Evolutionary conservation across 805 yeast genomes (phyloP).

Genomic region (Zygosaccharomyces rouxii): DNA sequence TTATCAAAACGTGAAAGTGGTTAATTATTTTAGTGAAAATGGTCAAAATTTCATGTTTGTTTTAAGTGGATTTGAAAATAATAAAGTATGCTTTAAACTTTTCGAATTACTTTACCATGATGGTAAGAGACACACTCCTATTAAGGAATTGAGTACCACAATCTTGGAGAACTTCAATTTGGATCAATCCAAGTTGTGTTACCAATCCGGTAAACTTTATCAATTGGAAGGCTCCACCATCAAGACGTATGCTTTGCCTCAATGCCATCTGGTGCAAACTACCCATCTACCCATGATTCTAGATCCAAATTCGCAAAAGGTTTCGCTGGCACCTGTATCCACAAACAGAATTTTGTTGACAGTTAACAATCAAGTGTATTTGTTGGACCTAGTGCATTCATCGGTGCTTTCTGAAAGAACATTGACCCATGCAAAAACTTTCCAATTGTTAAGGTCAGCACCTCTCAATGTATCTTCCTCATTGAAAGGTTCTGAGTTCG

Average conservation of each 20-base stretch:
- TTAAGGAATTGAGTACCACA: conserved; percentile 26
- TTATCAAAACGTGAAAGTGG: conserved; percentile 22
- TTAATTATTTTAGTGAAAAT: conserved; percentile 23
- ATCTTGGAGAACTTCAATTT: conserved; percentile 23
- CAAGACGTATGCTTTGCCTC: conserved; percentile 24
- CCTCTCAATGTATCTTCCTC: conserved; percentile 13
- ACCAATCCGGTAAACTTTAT: conserved; percentile 29
- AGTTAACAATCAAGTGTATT: conserved; percentile 25
- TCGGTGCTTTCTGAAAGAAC: conserved; percentile 26
- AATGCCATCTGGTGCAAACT: conserved; percentile 22
- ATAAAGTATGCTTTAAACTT: conserved; percentile 25
- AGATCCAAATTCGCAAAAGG: conserved; percentile 8
- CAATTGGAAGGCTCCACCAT: conserved; percentile 19
- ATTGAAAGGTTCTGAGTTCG: conserved; percentile 2
- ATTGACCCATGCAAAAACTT: conserved; percentile 27
- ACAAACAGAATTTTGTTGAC: conserved; percentile 31
- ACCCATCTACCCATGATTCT: conserved; percentile 27
- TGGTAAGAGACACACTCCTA: conserved; percentile 10
- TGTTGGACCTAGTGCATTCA: conserved; percentile 29
- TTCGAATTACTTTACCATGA: conserved; percentile 16
- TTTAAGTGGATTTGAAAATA: conserved; percentile 21
- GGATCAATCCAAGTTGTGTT: conserved; percentile 22
- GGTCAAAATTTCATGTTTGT: conserved; percentile 18
- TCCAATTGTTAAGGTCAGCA: conserved; percentile 28
- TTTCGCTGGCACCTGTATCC: conserved; percentile 29